Percentiles rank a stretch among this genome's conserved stretches.
Evolutionary conservation across 1,139 yeast genomes (phyloP).

Genomic region (Pichiaceae sp.): DNA sequence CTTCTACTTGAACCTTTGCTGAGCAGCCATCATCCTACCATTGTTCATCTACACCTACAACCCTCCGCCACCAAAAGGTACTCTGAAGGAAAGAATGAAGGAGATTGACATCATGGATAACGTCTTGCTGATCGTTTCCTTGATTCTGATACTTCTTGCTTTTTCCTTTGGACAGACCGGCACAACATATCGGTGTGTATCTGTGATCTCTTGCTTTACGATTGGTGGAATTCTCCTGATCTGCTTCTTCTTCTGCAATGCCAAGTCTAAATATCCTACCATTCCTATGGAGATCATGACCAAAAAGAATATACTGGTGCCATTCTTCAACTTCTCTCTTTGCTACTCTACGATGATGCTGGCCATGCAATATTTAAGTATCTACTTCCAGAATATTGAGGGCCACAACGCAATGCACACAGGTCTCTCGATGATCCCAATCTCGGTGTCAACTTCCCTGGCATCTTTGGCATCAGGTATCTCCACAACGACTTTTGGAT

Average conservation of each 20-base stretch:
- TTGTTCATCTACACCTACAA: constrained; percentile 41
- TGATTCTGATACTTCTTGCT: constrained; percentile 38
- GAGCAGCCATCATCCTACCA: constrained; percentile 49
- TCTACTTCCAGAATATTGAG: constrained; percentile 47
- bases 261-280: constrained; percentile 37
- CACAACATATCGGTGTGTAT: constrained; percentile 44
- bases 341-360: background rate
- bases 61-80: constrained; percentile 25
- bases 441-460: constrained; percentile 42
- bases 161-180: constrained; percentile 40
- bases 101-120: constrained; percentile 44
- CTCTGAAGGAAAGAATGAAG: constrained; percentile 30
- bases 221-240: constrained; percentile 41
- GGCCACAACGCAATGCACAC: constrained; percentile 44
- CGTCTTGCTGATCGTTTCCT: constrained; percentile 31
- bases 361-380: constrained; percentile 22
- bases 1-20: constrained; percentile 62
- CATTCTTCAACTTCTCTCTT: constrained; percentile 1
- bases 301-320: constrained; percentile 24
- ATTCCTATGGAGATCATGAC: constrained; percentile 35
- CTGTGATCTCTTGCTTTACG: constrained; percentile 45
- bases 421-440: constrained; percentile 49
- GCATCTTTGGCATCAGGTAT: constrained; percentile 41
- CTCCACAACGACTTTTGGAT: constrained; percentile 35
- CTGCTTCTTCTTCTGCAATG: constrained; percentile 41